These are phyloP conservation scores for Fusarium sambucinum DNA, from an alignment of 2,329 filamentous ascomycete genomes.

Conservation along the genomic window DNA sequence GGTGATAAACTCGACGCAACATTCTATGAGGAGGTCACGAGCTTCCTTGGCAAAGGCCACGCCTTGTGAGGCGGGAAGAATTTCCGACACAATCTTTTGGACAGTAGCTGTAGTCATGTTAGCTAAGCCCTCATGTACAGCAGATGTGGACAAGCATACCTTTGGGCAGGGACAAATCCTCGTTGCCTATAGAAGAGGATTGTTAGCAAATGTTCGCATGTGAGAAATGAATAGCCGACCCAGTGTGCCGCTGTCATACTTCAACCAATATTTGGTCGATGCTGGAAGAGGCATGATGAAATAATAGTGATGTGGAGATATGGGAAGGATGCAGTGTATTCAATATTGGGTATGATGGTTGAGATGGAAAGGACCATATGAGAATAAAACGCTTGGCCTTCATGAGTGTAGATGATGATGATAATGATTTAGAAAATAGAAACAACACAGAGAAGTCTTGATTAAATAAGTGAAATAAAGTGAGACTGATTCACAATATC, in stretches of 20 bases:
- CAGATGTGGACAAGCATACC: slow-evolving; percentile 57
- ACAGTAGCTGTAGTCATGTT: slow-evolving; percentile 67
- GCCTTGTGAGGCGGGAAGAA: slow-evolving; percentile 79
- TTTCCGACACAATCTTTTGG: slow-evolving; percentile 93
- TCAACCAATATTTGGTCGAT: slow-evolving; percentile 50
- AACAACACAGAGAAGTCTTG: not conserved
- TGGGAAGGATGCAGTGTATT: slow-evolving; percentile 8
- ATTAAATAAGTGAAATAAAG: slow-evolving; percentile 7
- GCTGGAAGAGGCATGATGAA: slow-evolving; percentile 34
- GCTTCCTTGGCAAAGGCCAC: slow-evolving; percentile 95
- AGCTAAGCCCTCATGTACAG: slow-evolving; percentile 35
- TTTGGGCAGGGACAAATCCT: slow-evolving; percentile 74
- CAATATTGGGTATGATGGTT: not conserved
- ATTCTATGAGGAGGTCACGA: slow-evolving; percentile 94
- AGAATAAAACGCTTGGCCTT: slow-evolving; percentile 1
- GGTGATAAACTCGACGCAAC: slow-evolving; percentile 99
- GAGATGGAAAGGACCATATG: slow-evolving; percentile 27
- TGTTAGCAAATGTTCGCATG: slow-evolving; percentile 49
- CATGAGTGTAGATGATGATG: slow-evolving; percentile 12
- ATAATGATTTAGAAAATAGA: not conserved
- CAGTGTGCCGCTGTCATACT: slow-evolving; percentile 37
- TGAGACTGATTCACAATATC: not conserved
- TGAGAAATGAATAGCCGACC: slow-evolving; percentile 29
- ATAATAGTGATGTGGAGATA: not conserved
- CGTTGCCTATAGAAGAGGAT: slow-evolving; percentile 62